phyloP scores from a whole-genome alignment of 768 basidiomycete genomes.

The Neoboletus magnificus region DNA sequence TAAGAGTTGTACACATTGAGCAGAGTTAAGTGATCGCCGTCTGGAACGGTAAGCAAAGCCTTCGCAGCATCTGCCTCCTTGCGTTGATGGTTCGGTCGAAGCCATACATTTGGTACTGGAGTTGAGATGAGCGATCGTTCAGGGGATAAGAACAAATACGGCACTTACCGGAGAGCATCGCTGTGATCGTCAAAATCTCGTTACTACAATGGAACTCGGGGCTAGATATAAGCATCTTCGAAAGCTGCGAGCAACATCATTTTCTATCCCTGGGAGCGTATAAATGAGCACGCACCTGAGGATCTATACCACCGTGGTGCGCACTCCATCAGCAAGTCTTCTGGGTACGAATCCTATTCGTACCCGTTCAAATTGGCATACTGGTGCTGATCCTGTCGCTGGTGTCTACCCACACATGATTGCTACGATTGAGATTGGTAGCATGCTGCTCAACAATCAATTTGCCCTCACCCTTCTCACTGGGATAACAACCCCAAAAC shows the following conservation, averaged over 20 bases:
- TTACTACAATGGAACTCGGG: conserved; percentile 96
- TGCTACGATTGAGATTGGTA: no score
- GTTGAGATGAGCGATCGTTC: neutral
- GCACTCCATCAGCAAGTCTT: no score
- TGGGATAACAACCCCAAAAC: no score
- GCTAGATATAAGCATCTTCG: conserved; percentile 91
- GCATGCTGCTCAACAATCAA: no score
- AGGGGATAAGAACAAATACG: neutral
- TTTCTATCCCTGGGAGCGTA: neutral
- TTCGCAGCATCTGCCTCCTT: conserved; percentile 94
- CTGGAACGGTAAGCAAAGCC: conserved; percentile 81
- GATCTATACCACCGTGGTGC: no score
- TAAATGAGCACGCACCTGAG: conserved; percentile 57
- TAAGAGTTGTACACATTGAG: conserved; percentile 97
- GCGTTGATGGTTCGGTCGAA: conserved; percentile 82
- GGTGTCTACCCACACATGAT: no score
- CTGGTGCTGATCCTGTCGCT: no score
- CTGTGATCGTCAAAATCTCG: conserved; percentile 91
- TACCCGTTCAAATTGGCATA: no score
- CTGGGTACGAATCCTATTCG: no score
- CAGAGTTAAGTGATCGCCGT: conserved; percentile 94
- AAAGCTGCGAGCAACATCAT: conserved; percentile 42
- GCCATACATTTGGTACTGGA: conserved; percentile 85
- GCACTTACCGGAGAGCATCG: conserved; percentile 86
- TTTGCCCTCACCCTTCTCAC: no score